Evolutionary conservation across 75 land plant species (phyloP).

Genomic region (Selaginella moellendorffii): DNA sequence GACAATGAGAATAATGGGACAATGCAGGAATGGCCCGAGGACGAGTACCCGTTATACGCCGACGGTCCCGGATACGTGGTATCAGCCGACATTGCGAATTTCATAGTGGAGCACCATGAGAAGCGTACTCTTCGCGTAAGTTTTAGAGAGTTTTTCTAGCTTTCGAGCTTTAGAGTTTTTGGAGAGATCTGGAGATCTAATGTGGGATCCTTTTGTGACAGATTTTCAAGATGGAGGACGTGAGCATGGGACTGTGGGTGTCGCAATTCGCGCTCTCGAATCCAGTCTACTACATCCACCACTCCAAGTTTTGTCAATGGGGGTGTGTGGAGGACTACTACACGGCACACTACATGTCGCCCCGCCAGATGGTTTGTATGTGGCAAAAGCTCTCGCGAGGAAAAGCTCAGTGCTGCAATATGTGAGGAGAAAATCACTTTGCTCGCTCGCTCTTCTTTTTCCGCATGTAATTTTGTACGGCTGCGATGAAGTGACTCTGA

Average conservation of each 20-base stretch:
- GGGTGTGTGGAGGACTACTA: conserved; percentile 62
- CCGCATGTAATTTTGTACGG: too few relatives aligned
- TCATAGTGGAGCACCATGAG: neutral
- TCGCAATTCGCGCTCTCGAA: conserved; percentile 18
- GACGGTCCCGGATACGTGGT: conserved; percentile 4
- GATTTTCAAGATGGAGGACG: conserved; percentile 62
- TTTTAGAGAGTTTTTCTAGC: too few relatives aligned
- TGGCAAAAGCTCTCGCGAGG: conserved; percentile 48
- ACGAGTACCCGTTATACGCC: conserved; percentile 1
- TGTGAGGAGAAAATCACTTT: neutral
- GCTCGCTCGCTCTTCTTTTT: too few relatives aligned
- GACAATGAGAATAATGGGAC: too few relatives aligned
- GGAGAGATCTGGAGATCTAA: too few relatives aligned
- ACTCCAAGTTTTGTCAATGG: conserved; percentile 47
- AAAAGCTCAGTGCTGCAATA: conserved; percentile 29
- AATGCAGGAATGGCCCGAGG: conserved; percentile 6
- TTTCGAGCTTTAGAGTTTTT: too few relatives aligned
- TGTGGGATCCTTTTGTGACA: too few relatives aligned
- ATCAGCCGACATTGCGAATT: conserved; percentile 1
- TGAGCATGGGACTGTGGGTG: conserved; percentile 59
- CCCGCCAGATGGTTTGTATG: conserved; percentile 72
- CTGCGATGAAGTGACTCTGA: too few relatives aligned
- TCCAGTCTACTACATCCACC: conserved; percentile 33
- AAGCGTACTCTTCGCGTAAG: neutral
- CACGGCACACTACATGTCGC: conserved; percentile 81